These are phyloP conservation scores for Lactifluus pinguis DNA, from an alignment of 768 basidiomycete genomes.

Conservation along the genomic window DNA sequence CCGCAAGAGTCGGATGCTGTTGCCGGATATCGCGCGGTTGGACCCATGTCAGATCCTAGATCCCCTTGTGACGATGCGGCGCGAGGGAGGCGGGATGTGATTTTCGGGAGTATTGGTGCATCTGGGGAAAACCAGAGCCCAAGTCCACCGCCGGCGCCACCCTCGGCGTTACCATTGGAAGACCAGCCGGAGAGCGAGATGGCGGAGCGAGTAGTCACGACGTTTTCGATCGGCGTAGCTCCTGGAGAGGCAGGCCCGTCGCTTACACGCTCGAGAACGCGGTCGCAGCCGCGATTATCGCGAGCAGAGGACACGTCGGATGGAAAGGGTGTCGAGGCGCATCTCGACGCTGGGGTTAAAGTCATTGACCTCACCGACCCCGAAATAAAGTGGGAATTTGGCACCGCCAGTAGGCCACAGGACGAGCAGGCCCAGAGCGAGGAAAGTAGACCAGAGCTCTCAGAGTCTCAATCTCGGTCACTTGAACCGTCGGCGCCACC, in stretches of 20 bases:
- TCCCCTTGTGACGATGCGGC: neutral
- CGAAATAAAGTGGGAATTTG: conserved; percentile 47
- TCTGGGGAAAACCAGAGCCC: conserved; percentile 18
- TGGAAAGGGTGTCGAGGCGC: neutral
- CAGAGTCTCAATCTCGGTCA: neutral
- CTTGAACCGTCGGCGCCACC: neutral
- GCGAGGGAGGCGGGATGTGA: conserved; percentile 11
- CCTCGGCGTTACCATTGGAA: neutral
- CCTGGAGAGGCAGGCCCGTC: conserved; percentile 29
- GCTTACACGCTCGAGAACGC: conserved; percentile 27
- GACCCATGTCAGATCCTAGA: conserved; percentile 10
- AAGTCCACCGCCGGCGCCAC: conserved; percentile 18
- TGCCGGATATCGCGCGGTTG: conserved; percentile 28
- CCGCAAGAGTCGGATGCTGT: conserved; percentile 30
- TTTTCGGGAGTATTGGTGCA: conserved; percentile 18
- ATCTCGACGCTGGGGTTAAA: conserved; percentile 11
- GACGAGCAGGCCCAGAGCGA: conserved; percentile 3
- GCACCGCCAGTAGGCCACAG: conserved; percentile 30
- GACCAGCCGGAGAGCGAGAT: conserved; percentile 1
- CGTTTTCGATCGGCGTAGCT: conserved; percentile 39
- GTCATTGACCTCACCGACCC: conserved; percentile 30
- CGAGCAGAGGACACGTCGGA: neutral
- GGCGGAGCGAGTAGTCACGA: conserved; percentile 27
- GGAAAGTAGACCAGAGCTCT: neutral
- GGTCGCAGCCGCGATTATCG: conserved; percentile 19